Evolutionary conservation across 2,329 filamentous ascomycete species (phyloP), one percentile per base, ranked within the genome.

Genomic region (Penicillium palitans): DNA sequence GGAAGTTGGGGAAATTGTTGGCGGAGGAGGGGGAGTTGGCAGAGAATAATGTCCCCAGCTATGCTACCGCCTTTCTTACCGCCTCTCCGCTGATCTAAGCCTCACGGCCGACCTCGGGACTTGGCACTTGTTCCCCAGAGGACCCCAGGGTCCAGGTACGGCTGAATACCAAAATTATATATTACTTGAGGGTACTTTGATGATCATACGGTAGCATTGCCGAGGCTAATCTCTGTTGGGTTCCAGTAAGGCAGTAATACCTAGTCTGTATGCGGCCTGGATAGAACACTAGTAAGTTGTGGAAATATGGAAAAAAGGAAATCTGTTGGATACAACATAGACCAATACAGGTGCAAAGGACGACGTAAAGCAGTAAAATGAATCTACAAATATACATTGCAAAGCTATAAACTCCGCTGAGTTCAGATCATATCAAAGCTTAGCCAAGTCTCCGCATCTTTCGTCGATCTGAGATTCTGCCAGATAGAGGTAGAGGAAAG

Each of bases 401-500:
- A 37, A 19, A 35, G 21, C 7, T n/a, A 27, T 27, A 19, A 29
- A 17, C 19, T 33, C 39, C 13, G 5, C 12, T 41, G 13, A n/a
- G 35, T 52, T 31, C 15, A 51, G 37, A 21, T 10, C 35, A 19
- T 37, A 24, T 35, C 7, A 40, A 51, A 51, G 37, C 37, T 31
- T 52, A 52, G 35, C 37, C 37, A 51, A 46, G 51, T 53, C 51
- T 53, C 40, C 51, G 51, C 51, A 53, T 27, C 24, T 25, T 51
- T 51, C 29, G 40, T 53, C 44, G 51, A 53, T 53, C 51, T 46
- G 40, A 37, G 21, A 53, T 53, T 53, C 51, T 53, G 51, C 52
- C 35, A 50, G 35, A 50, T 50, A 50, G 44, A 45, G 37, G 56
- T 29, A 50, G 19, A 44, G 52, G 59, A 47, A 62, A 52, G 48